Conservation (phyloP, 78 protist species). For the Cavenderia fasciculata region DNA sequence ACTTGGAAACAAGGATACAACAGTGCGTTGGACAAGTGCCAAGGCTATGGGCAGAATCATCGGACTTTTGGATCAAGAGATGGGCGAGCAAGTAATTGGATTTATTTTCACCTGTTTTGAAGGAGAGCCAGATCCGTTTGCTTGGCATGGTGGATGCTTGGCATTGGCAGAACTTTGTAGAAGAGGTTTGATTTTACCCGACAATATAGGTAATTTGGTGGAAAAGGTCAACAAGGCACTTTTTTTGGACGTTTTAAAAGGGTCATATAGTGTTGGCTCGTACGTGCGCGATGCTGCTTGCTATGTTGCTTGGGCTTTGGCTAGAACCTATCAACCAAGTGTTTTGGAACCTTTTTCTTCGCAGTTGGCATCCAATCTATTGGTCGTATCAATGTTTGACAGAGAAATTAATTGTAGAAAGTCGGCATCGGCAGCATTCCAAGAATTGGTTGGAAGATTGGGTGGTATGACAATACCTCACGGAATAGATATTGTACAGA, state of each 20-base stretch:
- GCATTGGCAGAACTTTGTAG: constrained; percentile 96
- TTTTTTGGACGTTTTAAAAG: constrained; percentile 79
- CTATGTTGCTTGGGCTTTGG: constrained; percentile 98
- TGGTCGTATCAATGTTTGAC: constrained; percentile 58
- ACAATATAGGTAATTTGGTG: constrained; percentile 65
- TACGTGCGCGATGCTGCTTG: constrained; percentile 98
- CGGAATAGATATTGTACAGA: constrained; percentile 94
- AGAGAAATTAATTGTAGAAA: constrained; percentile 95
- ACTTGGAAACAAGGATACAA: constrained; percentile 76
- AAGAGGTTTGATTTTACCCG: constrained; percentile 94
- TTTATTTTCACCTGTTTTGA: constrained; percentile 41
- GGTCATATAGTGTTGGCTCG: constrained; percentile 92
- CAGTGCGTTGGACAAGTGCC: constrained; percentile 92
- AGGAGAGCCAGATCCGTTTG: constrained; percentile 31
- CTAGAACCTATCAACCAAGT: constrained; percentile 92
- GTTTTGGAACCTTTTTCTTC: constrained; percentile 23
- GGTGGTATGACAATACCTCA: constrained; percentile 90
- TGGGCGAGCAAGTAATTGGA: constrained; percentile 93
- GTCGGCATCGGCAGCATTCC: constrained; percentile 99
- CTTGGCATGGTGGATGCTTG: constrained; percentile 97
- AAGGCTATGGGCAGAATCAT: constrained; percentile 96
- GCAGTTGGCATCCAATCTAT: constrained; percentile 19
- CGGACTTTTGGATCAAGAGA: constrained; percentile 79
- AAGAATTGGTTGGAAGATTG: constrained; percentile 97
- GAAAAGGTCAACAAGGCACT: constrained; percentile 77